phyloP scores from a whole-genome alignment of 306 rosid species.

The Dalbergia cultrata region DNA sequence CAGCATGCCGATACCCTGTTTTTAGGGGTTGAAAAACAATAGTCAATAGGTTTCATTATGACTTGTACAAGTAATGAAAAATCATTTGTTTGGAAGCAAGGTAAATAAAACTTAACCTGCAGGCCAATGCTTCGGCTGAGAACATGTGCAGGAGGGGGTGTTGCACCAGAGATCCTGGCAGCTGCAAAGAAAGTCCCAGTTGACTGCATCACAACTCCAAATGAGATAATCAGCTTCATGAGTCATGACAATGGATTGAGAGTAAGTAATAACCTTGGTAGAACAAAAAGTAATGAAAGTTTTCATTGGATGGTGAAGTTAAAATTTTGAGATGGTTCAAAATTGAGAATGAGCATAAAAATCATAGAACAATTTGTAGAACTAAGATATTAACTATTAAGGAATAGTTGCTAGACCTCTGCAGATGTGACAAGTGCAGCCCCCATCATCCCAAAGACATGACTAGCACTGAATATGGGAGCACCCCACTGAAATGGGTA shows the following conservation, averaged over 20 bases:
- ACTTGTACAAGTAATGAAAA: constrained; percentile 8
- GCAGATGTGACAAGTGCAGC: constrained; percentile 92
- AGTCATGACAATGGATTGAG: constrained; percentile 2
- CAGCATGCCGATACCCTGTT: constrained; percentile 84
- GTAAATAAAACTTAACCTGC: constrained; percentile 63
- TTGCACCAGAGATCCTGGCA: constrained; percentile 95
- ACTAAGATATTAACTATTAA: background rate
- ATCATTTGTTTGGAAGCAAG: constrained; percentile 9
- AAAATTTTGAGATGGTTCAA: constrained; percentile 9
- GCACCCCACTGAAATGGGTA: constrained; percentile 98
- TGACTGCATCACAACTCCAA: constrained; percentile 66
- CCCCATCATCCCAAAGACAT: constrained; percentile 96
- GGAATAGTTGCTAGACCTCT: constrained; percentile 67
- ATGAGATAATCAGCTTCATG: constrained; percentile 25
- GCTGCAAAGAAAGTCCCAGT: constrained; percentile 89
- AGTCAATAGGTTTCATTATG: constrained; percentile 7
- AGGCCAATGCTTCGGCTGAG: constrained; percentile 86
- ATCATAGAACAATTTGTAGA: background rate
- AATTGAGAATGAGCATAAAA: constrained; percentile 6
- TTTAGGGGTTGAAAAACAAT: constrained; percentile 29
- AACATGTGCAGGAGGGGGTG: constrained; percentile 90
- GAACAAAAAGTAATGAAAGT: background rate
- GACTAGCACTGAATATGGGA: constrained; percentile 94
- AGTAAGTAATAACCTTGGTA: too few species aligned
- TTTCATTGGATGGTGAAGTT: background rate